Percentiles rank a stretch among this genome's conserved stretches.
Evolutionary conservation across 2,329 filamentous ascomycete species (phyloP).

Genomic region (Moelleriella libera): DNA sequence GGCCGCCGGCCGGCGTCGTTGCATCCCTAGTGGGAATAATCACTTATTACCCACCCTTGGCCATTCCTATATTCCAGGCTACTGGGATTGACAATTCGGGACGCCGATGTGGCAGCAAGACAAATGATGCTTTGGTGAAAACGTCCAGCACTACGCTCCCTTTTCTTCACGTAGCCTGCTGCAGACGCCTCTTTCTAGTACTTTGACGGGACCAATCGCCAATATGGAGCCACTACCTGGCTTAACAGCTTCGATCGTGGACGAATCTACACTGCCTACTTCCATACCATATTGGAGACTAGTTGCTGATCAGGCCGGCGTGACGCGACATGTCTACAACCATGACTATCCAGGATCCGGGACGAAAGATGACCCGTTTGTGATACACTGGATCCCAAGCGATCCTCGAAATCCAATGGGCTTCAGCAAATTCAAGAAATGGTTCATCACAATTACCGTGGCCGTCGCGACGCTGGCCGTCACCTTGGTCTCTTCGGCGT

Average conservation of each 20-base stretch:
- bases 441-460: conserved; percentile 44
- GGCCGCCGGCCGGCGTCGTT: not conserved
- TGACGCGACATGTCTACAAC: conserved; percentile 36
- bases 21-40: too few species aligned
- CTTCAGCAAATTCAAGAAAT: conserved; percentile 41
- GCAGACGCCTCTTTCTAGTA: too few species aligned
- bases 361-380: conserved; percentile 47
- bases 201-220: too few species aligned
- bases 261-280: not conserved
- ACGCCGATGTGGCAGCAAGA: too few species aligned
- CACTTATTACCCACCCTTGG: too few species aligned
- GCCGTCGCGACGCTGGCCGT: conserved; percentile 50
- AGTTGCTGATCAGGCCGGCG: conserved; percentile 34
- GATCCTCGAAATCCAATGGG: conserved; percentile 50
- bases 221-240: too few species aligned
- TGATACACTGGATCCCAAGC: conserved; percentile 48
- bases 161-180: too few species aligned
- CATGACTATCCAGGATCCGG: conserved; percentile 40
- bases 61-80: too few species aligned
- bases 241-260: not conserved
- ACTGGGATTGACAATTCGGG: too few species aligned
- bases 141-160: too few species aligned
- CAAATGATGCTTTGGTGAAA: too few species aligned
- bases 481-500: conserved; percentile 40
- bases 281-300: conserved; percentile 15